phyloP scores from a whole-genome alignment of 2,329 filamentous ascomycete genomes.

The Stemphylium beticola region DNA sequence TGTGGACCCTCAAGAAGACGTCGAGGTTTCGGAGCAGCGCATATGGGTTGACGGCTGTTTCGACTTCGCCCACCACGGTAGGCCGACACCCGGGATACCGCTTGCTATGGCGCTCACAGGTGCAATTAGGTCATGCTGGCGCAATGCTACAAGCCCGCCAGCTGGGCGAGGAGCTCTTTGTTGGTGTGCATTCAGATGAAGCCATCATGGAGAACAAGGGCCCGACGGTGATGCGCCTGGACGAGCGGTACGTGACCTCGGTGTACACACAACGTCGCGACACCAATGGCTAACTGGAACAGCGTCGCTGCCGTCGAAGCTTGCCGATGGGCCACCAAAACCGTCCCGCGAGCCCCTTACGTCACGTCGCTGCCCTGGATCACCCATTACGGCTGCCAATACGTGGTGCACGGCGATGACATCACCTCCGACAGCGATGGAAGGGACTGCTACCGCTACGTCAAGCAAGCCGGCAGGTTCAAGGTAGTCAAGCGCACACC shows the following conservation, averaged over 20 bases:
- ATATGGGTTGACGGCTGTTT: slow-evolving; percentile 99
- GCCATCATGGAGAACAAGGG: slow-evolving; percentile 97
- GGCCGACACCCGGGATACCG: background rate
- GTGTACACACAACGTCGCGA: slow-evolving; percentile 12
- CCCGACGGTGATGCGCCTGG: slow-evolving; percentile 93
- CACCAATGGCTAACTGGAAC: slow-evolving; percentile 16
- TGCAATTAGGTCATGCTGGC: slow-evolving; percentile 79
- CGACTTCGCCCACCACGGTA: slow-evolving; percentile 97
- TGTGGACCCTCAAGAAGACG: slow-evolving; percentile 67
- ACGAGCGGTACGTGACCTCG: slow-evolving; percentile 69
- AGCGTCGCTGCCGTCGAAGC: slow-evolving; percentile 90
- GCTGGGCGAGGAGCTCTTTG: slow-evolving; percentile 84
- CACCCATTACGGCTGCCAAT: slow-evolving; percentile 91
- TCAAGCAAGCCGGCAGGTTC: slow-evolving; percentile 92
- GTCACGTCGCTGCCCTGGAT: slow-evolving; percentile 95
- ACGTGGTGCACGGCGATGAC: slow-evolving; percentile 95
- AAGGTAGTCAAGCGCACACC: slow-evolving; percentile 96
- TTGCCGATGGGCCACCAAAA: slow-evolving; percentile 90
- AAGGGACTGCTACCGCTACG: slow-evolving; percentile 96
- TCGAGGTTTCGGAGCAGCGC: slow-evolving; percentile 67
- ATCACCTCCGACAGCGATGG: slow-evolving; percentile 94
- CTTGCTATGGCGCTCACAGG: slow-evolving; percentile 2
- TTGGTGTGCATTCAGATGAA: slow-evolving; percentile 95
- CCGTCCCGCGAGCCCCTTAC: slow-evolving; percentile 86
- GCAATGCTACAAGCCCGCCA: slow-evolving; percentile 96